phyloP scores from a whole-genome alignment of 768 basidiomycete species.

The Boletus vermiculosoides region DNA sequence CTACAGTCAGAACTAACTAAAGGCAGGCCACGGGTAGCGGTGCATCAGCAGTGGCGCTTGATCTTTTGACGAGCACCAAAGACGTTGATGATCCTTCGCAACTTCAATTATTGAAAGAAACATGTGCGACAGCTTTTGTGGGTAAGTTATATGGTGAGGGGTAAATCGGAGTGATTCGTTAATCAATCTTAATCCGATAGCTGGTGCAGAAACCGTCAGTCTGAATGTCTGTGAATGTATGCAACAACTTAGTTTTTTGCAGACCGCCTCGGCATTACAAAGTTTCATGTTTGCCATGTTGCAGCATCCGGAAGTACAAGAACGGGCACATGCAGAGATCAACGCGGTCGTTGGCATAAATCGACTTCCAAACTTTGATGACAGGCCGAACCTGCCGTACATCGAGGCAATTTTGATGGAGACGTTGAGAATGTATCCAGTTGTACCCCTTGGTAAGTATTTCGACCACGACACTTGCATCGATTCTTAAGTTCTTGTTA shows the following conservation, averaged over 20 bases:
- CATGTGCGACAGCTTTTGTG: slow-evolving; percentile 12
- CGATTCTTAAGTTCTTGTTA: background rate
- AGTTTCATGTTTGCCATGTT: slow-evolving; percentile 36
- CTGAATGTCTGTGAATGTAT: background rate
- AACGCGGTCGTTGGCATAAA: slow-evolving; percentile 28
- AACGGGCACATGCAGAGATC: slow-evolving; percentile 31
- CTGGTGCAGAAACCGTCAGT: slow-evolving; percentile 21
- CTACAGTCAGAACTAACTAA: background rate
- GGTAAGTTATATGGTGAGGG: background rate
- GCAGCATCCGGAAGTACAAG: slow-evolving; percentile 31
- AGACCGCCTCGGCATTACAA: slow-evolving; percentile 11
- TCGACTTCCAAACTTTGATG: slow-evolving; percentile 27
- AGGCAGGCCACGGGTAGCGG: slow-evolving; percentile 13
- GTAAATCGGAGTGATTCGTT: background rate
- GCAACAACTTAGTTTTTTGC: background rate
- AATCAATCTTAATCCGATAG: slow-evolving; percentile 3
- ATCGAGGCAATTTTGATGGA: slow-evolving; percentile 19
- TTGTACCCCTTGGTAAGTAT: slow-evolving; percentile 19
- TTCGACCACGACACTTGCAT: background rate
- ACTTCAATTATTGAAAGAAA: slow-evolving; percentile 8
- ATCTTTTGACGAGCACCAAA: slow-evolving; percentile 5
- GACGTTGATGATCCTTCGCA: slow-evolving; percentile 9
- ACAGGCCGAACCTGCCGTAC: slow-evolving; percentile 28
- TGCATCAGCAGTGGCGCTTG: slow-evolving; percentile 12
- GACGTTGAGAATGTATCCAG: slow-evolving; percentile 1